phyloP scores from a whole-genome alignment of 768 basidiomycete species.

The Termitomyces sp. region DNA sequence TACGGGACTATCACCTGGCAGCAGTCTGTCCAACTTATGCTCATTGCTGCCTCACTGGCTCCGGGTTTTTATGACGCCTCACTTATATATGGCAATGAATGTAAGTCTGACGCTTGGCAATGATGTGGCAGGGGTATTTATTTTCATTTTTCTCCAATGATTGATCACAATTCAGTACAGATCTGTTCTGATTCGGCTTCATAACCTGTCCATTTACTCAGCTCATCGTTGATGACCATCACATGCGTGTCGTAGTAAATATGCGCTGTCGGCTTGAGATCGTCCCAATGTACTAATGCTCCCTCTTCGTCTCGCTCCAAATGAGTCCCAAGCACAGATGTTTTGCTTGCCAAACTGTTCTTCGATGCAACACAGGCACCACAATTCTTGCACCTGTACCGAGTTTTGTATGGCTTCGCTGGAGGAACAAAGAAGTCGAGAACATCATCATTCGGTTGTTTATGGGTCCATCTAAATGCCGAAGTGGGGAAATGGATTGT shows the following conservation, averaged over 20 bases:
- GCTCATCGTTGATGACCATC: slow-evolving; percentile 47
- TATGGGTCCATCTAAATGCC: slow-evolving; percentile 52
- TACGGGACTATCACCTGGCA: slow-evolving; percentile 13
- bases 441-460: slow-evolving; percentile 24
- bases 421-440: slow-evolving; percentile 46
- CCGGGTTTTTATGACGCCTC: not conserved
- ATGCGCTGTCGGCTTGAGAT: slow-evolving; percentile 56
- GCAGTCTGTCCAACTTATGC: slow-evolving; percentile 7
- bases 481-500: slow-evolving; percentile 50
- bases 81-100: not conserved
- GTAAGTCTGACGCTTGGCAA: not conserved
- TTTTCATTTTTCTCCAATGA: not conserved
- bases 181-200: slow-evolving; percentile 39
- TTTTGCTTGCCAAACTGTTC: slow-evolving; percentile 41
- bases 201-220: slow-evolving; percentile 69
- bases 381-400: slow-evolving; percentile 59
- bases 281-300: slow-evolving; percentile 46
- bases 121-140: not conserved
- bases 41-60: not conserved
- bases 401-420: slow-evolving; percentile 53
- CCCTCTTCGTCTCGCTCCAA: slow-evolving; percentile 50
- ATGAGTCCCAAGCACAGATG: slow-evolving; percentile 56
- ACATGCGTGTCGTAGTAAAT: slow-evolving; percentile 64
- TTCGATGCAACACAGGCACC: slow-evolving; percentile 49
- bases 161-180: slow-evolving; percentile 3